A percentile compares a stretch with the other conserved stretches of the same genome.
phyloP scores from a whole-genome alignment of 1,139 yeast species.

The Hemisphaericaspora lyxosophila region DNA sequence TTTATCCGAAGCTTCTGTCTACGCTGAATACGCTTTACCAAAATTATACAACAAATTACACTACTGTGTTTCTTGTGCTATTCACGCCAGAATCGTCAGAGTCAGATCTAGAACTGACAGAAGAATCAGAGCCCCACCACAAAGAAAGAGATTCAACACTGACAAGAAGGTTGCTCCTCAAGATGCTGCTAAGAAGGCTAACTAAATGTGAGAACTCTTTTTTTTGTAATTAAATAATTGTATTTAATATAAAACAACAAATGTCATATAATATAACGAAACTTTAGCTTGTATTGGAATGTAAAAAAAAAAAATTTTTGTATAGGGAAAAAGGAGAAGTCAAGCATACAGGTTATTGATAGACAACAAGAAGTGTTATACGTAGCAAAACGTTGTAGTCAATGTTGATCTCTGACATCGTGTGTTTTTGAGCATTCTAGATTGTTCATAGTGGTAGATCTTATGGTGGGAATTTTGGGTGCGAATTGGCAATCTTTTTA shows the following conservation, averaged over 20 bases:
- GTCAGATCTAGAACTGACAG: conserved; percentile 99
- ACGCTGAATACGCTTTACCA: conserved; percentile 99
- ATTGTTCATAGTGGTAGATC: too few relatives aligned
- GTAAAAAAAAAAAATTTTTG: too few relatives aligned
- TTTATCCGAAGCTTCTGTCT: conserved; percentile 98
- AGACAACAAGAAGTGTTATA: too few relatives aligned
- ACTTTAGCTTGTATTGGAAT: neutral
- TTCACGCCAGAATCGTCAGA: conserved; percentile 99
- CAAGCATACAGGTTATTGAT: too few relatives aligned
- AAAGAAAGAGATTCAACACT: conserved; percentile 97
- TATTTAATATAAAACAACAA: conserved; percentile 6
- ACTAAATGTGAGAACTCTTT: conserved; percentile 6
- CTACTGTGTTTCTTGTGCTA: conserved; percentile 99
- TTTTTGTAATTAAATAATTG: conserved; percentile 4
- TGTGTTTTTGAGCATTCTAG: too few relatives aligned
- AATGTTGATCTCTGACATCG: too few relatives aligned
- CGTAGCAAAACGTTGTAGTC: too few relatives aligned
- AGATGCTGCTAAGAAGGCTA: conserved; percentile 96
- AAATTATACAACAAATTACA: conserved; percentile 99
- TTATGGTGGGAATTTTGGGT: too few relatives aligned
- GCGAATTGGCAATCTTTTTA: too few relatives aligned
- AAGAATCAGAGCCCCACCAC: conserved; percentile 99
- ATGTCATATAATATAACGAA: conserved; percentile 6
- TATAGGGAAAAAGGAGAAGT: too few relatives aligned
- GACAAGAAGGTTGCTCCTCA: conserved; percentile 96